Conservation (phyloP, 768 basidiomycete species). For the Pholiota microspora region DNA sequence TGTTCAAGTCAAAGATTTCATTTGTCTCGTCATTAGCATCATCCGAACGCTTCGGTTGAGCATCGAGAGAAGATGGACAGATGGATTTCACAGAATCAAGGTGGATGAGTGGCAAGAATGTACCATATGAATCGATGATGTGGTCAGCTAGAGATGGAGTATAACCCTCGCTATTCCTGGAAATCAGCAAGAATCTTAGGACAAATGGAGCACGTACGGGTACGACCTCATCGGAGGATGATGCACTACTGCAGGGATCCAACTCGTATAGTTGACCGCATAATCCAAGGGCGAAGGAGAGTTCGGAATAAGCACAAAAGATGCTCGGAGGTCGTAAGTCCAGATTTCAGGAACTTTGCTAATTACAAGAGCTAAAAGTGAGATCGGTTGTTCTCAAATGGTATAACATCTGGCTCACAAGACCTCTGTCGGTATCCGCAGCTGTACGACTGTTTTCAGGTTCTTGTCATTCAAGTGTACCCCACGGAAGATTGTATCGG, state of each 20-base stretch:
- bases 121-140: constrained; percentile 32
- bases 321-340: no score
- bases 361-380: no score
- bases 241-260: background rate
- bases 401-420: constrained; percentile 24
- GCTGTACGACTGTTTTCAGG: constrained; percentile 22
- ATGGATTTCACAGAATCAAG: constrained; percentile 27
- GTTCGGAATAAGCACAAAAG: no score
- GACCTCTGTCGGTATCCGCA: constrained; percentile 26
- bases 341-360: no score
- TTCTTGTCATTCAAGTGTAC: constrained; percentile 25
- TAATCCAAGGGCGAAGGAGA: no score
- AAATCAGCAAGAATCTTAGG: background rate
- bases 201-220: constrained; percentile 4
- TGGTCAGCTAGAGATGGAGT: constrained; percentile 21
- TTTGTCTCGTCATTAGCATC: constrained; percentile 14
- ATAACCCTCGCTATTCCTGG: background rate
- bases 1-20: constrained; percentile 2
- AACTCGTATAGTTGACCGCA: no score
- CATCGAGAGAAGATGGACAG: constrained; percentile 4
- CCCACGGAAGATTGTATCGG: constrained; percentile 28
- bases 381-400: background rate
- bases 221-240: constrained; percentile 1
- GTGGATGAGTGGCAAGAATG: constrained; percentile 30
- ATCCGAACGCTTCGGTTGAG: constrained; percentile 2